Percentiles rank a stretch among this genome's conserved stretches.
These are phyloP conservation scores for Mentha longifolia DNA, from an alignment of 257 asterid genomes.

Conservation along the genomic window DNA sequence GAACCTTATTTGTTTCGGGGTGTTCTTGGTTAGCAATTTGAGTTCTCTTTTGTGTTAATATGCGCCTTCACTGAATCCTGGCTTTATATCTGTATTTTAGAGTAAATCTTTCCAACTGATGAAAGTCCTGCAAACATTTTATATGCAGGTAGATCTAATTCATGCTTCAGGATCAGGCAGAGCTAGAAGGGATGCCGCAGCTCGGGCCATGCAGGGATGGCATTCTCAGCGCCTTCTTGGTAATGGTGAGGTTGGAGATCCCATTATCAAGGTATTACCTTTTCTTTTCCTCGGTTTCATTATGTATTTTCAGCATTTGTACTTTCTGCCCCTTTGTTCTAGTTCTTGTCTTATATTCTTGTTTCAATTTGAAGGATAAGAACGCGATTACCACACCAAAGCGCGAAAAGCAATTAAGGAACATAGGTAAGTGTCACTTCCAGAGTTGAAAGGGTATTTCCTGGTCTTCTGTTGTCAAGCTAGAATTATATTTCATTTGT, in stretches of 20 bases:
- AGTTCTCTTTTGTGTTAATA: no score
- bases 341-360: slow-evolving; percentile 27
- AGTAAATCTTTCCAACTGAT: slow-evolving; percentile 10
- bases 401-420: slow-evolving; percentile 83
- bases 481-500: slow-evolving; percentile 34
- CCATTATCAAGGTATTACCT: slow-evolving; percentile 71
- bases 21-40: no score
- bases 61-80: slow-evolving; percentile 23
- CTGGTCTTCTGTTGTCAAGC: slow-evolving; percentile 18
- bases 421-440: slow-evolving; percentile 61
- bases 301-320: slow-evolving; percentile 13
- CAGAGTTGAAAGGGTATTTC: slow-evolving; percentile 25
- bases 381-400: slow-evolving; percentile 55
- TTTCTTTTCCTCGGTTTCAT: neutral
- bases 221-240: slow-evolving; percentile 87
- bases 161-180: slow-evolving; percentile 83
- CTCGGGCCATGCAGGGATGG: slow-evolving; percentile 99
- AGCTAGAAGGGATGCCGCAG: slow-evolving; percentile 97
- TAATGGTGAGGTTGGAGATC: slow-evolving; percentile 92
- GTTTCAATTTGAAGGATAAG: slow-evolving; percentile 62
- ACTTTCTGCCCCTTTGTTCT: slow-evolving; percentile 9
- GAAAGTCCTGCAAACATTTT: slow-evolving; percentile 15
- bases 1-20: no score
- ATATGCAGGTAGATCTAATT: slow-evolving; percentile 64
- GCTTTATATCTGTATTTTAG: slow-evolving; percentile 1